Base-by-base conservation (phyloP, 2,329 filamentous ascomycete genomes). In the Cryphonectria carpinicola region DNA sequence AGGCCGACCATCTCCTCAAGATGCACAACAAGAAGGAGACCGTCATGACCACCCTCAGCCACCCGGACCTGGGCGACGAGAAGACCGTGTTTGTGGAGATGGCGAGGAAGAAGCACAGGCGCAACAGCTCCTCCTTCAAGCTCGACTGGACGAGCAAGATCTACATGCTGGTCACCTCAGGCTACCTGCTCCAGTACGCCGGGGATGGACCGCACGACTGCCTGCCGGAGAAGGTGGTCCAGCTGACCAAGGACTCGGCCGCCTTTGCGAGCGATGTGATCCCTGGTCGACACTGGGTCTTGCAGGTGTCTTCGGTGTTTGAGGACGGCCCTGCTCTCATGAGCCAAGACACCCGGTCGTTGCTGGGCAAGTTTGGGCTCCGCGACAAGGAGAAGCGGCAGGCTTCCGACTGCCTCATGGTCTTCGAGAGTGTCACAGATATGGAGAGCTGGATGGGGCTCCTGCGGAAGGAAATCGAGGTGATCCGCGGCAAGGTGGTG, bases 251-350 rank as follows among this genome's bases (percentile, higher is more conserved):
- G 73, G 87, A 92, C 64, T 95, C 93, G 3, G 92, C 92, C 14
- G 93, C 92, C 6, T 95, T 94, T 79, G 93, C 91, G 1, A 94
- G 90, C 74, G 93, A 96, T 77, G 84, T 92, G 19, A 93, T 95
- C 69, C 92, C 92, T 3, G 93, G 93, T 7, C 89, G 89, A 72
- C 92, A 94, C 76, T 95, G 92, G 89, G 93, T 95, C 7, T 80
- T 95, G 19, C 92, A 94, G 74, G 88, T 95, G 32, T 91, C 89
- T 3, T 91, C 93, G 49, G 82, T 85, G 11, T 88, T 89, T 70
- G 89, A 90, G 65, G 80, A 86, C 2, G 87, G 92, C 46, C 88
- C 88, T 39, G 81, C 79, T 1, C 6, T 13, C 14, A 77, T 85
- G 19, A 76, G 83, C 3, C 75, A 83, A 3, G 86, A 88, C 52